Conservation (phyloP, 2,329 filamentous ascomycete species). For the Diaporthe sp. region DNA sequence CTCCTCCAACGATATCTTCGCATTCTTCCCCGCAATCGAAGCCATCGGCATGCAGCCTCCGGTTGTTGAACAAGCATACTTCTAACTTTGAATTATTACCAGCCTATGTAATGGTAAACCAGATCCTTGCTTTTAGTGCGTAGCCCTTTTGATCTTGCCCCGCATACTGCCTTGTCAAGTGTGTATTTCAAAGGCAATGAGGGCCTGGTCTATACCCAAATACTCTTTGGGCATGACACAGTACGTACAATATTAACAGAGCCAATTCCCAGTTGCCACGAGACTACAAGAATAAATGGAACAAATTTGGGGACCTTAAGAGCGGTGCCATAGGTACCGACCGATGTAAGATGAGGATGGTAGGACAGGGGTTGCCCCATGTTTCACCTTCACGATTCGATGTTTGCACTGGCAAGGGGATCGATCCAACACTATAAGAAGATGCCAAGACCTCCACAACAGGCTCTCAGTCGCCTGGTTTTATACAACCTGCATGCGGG, state of each 20-base stretch:
- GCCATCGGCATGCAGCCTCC: conserved; percentile 21
- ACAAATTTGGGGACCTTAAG: too few relatives aligned
- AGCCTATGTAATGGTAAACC: background rate
- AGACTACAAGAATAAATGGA: background rate
- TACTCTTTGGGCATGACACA: background rate
- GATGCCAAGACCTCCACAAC: conserved; percentile 2
- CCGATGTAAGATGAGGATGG: background rate
- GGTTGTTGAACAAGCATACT: conserved; percentile 17
- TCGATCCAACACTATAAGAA: background rate
- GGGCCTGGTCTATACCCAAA: background rate
- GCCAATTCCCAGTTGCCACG: background rate
- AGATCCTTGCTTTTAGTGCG: background rate
- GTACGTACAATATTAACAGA: background rate
- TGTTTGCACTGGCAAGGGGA: conserved; percentile 1
- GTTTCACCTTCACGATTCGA: conserved; percentile 12
- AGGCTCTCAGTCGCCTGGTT: conserved; percentile 6
- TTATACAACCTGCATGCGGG: conserved; percentile 14
- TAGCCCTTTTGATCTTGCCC: background rate
- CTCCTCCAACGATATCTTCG: conserved; percentile 22
- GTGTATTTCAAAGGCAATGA: background rate
- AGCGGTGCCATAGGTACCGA: background rate
- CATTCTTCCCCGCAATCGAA: conserved; percentile 23
- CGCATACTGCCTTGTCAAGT: background rate
- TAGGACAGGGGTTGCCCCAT: conserved; percentile 1
- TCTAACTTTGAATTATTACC: background rate